Base-by-base conservation (phyloP, 257 asterid species). In the Gentiana straminea region DNA sequence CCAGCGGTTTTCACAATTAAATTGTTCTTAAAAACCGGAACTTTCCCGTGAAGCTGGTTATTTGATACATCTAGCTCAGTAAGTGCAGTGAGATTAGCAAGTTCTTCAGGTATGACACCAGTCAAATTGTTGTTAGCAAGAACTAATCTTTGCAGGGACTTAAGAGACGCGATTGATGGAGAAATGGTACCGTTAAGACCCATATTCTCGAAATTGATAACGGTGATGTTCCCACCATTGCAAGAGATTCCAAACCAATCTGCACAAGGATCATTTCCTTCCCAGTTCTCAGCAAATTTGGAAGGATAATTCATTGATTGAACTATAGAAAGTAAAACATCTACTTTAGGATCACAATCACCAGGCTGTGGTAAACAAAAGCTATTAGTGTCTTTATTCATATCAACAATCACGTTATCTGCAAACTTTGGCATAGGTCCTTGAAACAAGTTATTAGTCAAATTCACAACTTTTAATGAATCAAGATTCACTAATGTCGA, bases 191-290 rank as follows among this genome's bases (percentile, higher is more conserved):
- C 95, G 0, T 63, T 59, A 37, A 86, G 89, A 8, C 96, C 95
- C 85, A 90, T 79, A 48, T 79, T 90, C 70, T 84, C 84, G 72
- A 90, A 86, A 76, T 90, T 90, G 56, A 90, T 75, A 66, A 82
- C 68, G 2, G 94, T 86, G 8, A 86, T 76, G 51, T 79, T 90
- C 64, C 85, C 91, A 69, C 59, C 72, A 46, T 75, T 84, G 69
- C 96, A 90, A 69, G 86, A 73, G 54, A 90, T 72, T 67, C 96
- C 96, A 45, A 77, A 77, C 98, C 98, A 90, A 73, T 78, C 83
- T 7, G 69, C 75, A 57, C 98, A 90, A 0, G 94, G 95, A 56
- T 90, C 79, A 73, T 90, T 90, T 47, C 81, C 85, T 61, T 84
- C 81, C 95, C 95, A 86, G 76, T 76, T 80, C 72, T 86, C 93